Evolutionary conservation across 75 land plant species (phyloP), one percentile per base, ranked within the genome.

Genomic region (Adiantum capillusveneris): DNA sequence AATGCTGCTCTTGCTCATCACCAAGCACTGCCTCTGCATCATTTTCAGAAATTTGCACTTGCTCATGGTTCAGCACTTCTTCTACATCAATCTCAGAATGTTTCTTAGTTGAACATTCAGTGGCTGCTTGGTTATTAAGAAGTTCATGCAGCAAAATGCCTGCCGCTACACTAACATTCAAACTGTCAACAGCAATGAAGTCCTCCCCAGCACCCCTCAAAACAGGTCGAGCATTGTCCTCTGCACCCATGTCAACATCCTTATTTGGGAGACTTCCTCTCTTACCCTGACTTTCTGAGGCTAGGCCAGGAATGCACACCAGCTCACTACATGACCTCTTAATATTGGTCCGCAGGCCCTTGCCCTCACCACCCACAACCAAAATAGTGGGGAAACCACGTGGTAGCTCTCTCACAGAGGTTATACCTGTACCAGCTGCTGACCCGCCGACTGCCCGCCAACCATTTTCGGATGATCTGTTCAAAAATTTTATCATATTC

Each of bases 121-220:
- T n/a, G 9, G 9, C 37, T 9, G 7, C 37, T 34, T 34, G 37
- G 37, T 3, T 14, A 46, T 46, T 21, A 62, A 72, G 64, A 65
- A 90, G 74, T 36, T 94, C 92, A 64, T 90, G 74, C 44, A 94
- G 78, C 36, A 94, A 68, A 70, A 94, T 88, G 28, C 98, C 98
- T n/a, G 98, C 85, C 44, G 98, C 98, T 46, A 94, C 98, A 73
- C 98, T 94, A 29, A 94, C 98, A 74, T 94, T 94, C 70, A 94
- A 78, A 69, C 98, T 94, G 59, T 94, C 98, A n/a, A 94, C 92
- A 31, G 86, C 84, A 60, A 75, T 22, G 59, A 84, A 84, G 13
- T 53, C 29, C 24, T 53, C 55, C 13, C 29, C 55, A 19, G 1
- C 28, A 18, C 28, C 14, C 25, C 14, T 22, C 14, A 53, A 3